Evolutionary conservation across 768 basidiomycete species (phyloP), one percentile per base, ranked within the genome.

Genomic region (Dentipellis fragilis): DNA sequence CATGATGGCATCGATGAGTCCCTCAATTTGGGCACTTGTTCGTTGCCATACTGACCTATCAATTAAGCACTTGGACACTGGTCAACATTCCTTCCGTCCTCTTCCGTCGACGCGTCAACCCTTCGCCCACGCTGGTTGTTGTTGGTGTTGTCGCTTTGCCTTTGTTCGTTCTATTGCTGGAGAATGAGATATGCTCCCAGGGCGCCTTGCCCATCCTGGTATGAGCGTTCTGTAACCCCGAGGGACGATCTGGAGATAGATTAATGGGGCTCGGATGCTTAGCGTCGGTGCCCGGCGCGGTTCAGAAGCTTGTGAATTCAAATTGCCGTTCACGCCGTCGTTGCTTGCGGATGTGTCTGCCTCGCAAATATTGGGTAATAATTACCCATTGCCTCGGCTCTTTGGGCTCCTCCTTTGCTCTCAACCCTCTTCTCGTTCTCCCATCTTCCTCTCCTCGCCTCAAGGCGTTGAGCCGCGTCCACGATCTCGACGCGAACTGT

Each of bases 341-440:
- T 47, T 40, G 22, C 50, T 40, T 53, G 49, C 52, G 50, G 54
- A 45, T 16, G 19, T n/a, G 19, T 45, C n/a, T 17, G 19, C 42
- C 42, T 45, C 42, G 42, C 55, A 55, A 51, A 54, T 38, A 54
- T 51, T 59, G 51, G 57, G 56, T 54, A 51, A 51, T 50, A 54
- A 56, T 56, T 45, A 58, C 54, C 59, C 58, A 51, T 54, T 10
- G 42, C 22, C 11, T 48, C 53, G 53, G 21, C 42, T 45, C 42
- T 45, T n/a, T 19, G 52, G 57, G 40, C 47, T 53, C 39, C 12
- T 49, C 17, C 57, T 49, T 55, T 53, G 17, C 49, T 50, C 29
- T 54, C 42, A 2, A 45, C 42, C 42, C 42, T 45, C 42, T 45
- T 45, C 42, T 38, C 22, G 22, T 42, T 37, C 17, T 38, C 52